These are phyloP conservation scores for Tubosaeta brunneosetosa DNA, from an alignment of 768 basidiomycete genomes.

Conservation along the genomic window DNA sequence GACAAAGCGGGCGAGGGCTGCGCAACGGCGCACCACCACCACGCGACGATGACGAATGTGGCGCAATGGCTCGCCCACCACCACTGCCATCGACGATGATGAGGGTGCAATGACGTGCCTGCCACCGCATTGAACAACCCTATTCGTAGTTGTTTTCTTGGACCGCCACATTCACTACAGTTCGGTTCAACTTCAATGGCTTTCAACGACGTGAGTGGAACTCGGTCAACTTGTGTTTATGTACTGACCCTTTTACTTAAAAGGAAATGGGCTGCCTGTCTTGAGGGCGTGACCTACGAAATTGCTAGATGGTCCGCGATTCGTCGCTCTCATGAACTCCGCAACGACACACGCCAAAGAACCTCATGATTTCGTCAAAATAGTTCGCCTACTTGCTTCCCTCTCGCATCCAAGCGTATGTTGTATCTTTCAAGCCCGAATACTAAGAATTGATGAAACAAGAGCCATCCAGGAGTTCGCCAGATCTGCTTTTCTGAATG, in stretches of 20 bases:
- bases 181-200: background rate
- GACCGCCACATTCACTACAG: background rate
- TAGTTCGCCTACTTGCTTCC: conserved; percentile 46
- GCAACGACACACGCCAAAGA: conserved; percentile 44
- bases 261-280: conserved; percentile 24
- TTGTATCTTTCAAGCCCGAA: background rate
- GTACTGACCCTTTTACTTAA: conserved; percentile 6
- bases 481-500: conserved; percentile 59
- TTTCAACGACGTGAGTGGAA: conserved; percentile 11
- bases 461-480: conserved; percentile 34
- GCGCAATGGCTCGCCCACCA: too few relatives aligned
- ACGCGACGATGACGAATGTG: too few relatives aligned
- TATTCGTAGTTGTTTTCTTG: too few relatives aligned
- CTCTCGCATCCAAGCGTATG: conserved; percentile 54
- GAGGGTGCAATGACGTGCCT: too few relatives aligned
- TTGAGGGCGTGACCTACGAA: conserved; percentile 20
- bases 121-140: too few relatives aligned
- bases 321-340: conserved; percentile 48
- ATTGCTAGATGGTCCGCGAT: conserved; percentile 6
- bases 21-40: too few relatives aligned
- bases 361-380: conserved; percentile 69
- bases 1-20: too few relatives aligned
- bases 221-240: background rate
- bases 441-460: conserved; percentile 49
- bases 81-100: too few relatives aligned